Evolutionary conservation across 331 rosid genomes (phyloP), one percentile per base, ranked within the genome.

Genomic region (Phaseolus coccineus): DNA sequence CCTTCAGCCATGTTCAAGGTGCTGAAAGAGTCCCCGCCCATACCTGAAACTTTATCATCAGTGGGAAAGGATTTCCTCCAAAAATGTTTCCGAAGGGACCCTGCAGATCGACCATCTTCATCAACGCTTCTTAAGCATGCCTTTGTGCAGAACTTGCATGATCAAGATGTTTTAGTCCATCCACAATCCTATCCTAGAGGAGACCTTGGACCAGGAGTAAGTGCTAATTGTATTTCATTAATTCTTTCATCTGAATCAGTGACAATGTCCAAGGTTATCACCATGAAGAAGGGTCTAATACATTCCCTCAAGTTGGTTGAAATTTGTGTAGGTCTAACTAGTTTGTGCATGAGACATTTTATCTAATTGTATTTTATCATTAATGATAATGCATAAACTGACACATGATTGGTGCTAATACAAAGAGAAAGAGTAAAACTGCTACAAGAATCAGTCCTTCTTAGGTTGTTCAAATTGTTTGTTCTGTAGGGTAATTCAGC

Each of bases 1-100:
- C 91, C 88, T 77, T 90, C 89, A 78, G 94, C 89, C 39, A 91
- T 89, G 94, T 91, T 89, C 90, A 91, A 87, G 88, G 87, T 82
- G 31, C 81, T 91, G 88, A 80, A 89, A 63, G 79, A 42, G 58
- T 68, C 84, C 56, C 92, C 97, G 1, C 83, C 92, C 11, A 82
- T 89, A 71, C 94, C 97, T 16, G 97, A 89, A 75, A 79, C 73
- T 12, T 61, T 88, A 58, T 91, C 94, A 30, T 39, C 89, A 24
- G 88, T 84, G 46, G 92, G 92, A 73, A 87, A 91, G 75, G 88
- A 85, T 31, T 91, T 89, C 82, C 88, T 90, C 72, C 81, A 56
- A 37, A 77, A 80, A 78, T 88, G 94, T 84, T 90, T 90, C 40
- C 86, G 27, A 58, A 85, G 94, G 83, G 68, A 91, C 76, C 97